These are phyloP conservation scores for Nicotiana noctiflora DNA, from an alignment of 257 asterid genomes.

Conservation along the genomic window DNA sequence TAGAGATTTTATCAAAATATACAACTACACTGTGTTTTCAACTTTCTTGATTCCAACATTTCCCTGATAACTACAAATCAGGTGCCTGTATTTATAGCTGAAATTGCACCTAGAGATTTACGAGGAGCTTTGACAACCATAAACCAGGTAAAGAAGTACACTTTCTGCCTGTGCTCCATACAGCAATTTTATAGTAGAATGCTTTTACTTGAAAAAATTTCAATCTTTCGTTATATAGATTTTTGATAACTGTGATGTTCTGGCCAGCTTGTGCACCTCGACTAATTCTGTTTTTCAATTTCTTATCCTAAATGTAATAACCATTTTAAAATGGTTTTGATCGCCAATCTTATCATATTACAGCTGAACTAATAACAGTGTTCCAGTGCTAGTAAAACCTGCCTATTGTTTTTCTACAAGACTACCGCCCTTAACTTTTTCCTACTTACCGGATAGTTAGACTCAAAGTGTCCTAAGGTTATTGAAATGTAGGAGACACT, in stretches of 20 bases:
- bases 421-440: neutral
- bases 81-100: slow-evolving; percentile 95
- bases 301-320: no score
- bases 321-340: no score
- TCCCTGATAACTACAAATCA: slow-evolving; percentile 12
- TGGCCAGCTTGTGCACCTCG: no score
- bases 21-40: neutral
- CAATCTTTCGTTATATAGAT: neutral
- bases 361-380: no score
- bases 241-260: no score
- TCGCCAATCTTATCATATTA: no score
- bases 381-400: no score
- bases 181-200: neutral
- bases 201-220: neutral
- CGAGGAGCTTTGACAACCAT: slow-evolving; percentile 80
- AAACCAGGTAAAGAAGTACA: slow-evolving; percentile 54
- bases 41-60: neutral
- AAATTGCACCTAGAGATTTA: slow-evolving; percentile 77
- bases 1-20: neutral
- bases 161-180: neutral
- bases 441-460: neutral
- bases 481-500: neutral
- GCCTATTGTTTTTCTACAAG: no score
- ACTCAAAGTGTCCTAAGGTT: neutral
- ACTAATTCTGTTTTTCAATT: no score